Evolutionary conservation across 2,329 filamentous ascomycete genomes (phyloP).

Genomic region (Cytospora schulzeri): DNA sequence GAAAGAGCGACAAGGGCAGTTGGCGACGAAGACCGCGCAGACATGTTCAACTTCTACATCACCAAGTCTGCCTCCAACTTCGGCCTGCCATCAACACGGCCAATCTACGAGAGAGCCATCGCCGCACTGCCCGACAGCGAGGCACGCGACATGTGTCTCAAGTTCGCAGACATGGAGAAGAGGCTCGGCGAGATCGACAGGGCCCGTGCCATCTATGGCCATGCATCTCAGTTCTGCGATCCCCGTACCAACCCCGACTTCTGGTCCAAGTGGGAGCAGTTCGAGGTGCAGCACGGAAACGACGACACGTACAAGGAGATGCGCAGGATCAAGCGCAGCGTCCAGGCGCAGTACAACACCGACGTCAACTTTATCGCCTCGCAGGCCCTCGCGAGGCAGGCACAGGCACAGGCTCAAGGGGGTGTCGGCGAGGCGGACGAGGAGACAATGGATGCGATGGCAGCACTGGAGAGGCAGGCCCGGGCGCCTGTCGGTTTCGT

Average conservation of each 20-base stretch:
- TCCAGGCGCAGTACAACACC: conserved; percentile 97
- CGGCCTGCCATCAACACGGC: conserved; percentile 87
- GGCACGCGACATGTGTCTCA: conserved; percentile 96
- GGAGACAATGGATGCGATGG: conserved; percentile 79
- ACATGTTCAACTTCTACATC: conserved; percentile 99
- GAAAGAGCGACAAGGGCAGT: conserved; percentile 95
- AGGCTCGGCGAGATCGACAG: conserved; percentile 73
- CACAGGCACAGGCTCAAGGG: conserved; percentile 49
- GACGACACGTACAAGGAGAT: conserved; percentile 99
- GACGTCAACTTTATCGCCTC: conserved; percentile 98
- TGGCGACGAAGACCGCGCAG: conserved; percentile 87
- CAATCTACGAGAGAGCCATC: conserved; percentile 96
- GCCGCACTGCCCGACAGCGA: conserved; percentile 89
- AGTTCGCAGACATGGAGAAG: conserved; percentile 75
- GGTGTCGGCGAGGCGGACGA: conserved; percentile 47
- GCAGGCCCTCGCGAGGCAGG: conserved; percentile 85
- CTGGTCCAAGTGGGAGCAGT: conserved; percentile 96
- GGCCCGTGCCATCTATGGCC: conserved; percentile 91
- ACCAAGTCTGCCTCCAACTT: conserved; percentile 99
- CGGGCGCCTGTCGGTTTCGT: conserved; percentile 89
- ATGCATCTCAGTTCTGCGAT: conserved; percentile 96
- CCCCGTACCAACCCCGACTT: conserved; percentile 86
- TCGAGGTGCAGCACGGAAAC: conserved; percentile 97
- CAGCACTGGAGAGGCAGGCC: conserved; percentile 83
- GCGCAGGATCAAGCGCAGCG: conserved; percentile 94